These are phyloP conservation scores for Bipolaris oryzae DNA, from an alignment of 2,329 filamentous ascomycete genomes.

Conservation along the genomic window DNA sequence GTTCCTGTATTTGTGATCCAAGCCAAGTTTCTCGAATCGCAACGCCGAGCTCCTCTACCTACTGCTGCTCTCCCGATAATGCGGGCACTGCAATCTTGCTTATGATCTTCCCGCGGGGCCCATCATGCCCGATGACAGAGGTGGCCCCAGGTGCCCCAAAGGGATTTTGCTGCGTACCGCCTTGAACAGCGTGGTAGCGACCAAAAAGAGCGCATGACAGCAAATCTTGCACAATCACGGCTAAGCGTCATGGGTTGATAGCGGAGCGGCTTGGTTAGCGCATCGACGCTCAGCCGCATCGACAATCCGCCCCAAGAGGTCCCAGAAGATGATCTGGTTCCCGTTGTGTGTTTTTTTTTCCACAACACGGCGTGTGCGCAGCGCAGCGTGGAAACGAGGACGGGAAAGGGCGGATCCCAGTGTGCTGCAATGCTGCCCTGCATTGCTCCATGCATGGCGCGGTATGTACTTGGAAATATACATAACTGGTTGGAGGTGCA, in stretches of 20 bases:
- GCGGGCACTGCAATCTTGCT: too few species aligned
- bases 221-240: background rate
- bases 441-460: background rate
- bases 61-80: too few species aligned
- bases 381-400: background rate
- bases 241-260: background rate
- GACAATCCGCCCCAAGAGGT: background rate
- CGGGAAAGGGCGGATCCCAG: background rate
- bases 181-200: background rate
- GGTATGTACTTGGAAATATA: background rate
- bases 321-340: background rate
- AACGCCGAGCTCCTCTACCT: too few species aligned
- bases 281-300: conserved; percentile 1
- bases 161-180: background rate
- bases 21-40: too few species aligned
- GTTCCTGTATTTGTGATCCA: too few species aligned
- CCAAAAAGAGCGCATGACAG: background rate
- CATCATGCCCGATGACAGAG: background rate
- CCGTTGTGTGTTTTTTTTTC: background rate
- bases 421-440: background rate
- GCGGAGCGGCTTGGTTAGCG: conserved; percentile 3
- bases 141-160: background rate
- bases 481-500: background rate
- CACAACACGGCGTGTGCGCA: background rate
- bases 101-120: background rate